A percentile compares a stretch with the other conserved stretches of the same genome.
Evolutionary conservation across 257 asterid species (phyloP).

Genomic region (Ophiorrhiza pumila): DNA sequence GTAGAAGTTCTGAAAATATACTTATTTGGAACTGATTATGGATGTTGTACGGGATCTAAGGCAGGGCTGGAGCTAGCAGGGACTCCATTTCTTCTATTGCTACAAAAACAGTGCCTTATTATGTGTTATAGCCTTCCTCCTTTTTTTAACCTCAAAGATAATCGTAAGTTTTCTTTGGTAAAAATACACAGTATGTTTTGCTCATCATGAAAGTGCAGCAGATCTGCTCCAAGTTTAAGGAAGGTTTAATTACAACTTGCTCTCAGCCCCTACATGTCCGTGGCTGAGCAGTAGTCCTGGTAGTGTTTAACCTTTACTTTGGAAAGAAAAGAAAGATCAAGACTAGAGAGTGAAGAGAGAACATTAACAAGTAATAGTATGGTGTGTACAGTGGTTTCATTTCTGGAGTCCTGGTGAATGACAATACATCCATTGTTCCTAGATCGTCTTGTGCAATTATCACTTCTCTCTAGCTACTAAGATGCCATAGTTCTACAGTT

Average conservation of each 20-base stretch:
- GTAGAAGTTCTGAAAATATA: not conserved
- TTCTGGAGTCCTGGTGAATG: not conserved
- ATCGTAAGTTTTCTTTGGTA: not conserved
- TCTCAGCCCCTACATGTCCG: not conserved
- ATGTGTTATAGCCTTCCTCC: not conserved
- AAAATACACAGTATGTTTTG: not conserved
- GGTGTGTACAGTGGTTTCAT: not conserved
- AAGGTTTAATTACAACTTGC: not conserved
- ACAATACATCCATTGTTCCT: not conserved
- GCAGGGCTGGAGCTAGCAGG: not conserved
- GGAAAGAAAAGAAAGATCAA: not conserved
- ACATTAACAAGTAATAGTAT: not conserved
- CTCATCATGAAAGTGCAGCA: not conserved
- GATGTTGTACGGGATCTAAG: not conserved
- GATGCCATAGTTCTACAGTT: not conserved
- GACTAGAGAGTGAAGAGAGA: not conserved
- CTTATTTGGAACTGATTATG: not conserved
- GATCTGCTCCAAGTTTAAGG: not conserved
- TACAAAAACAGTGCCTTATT: not conserved
- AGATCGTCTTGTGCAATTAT: not conserved
- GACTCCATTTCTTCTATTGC: not conserved
- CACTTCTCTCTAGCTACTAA: constrained; percentile 3
- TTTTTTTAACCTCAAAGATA: not conserved
- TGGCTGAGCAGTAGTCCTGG: not conserved
- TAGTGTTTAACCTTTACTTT: not conserved